Conservation (phyloP, 441 rosid genomes). For the Mallotus repandus region DNA sequence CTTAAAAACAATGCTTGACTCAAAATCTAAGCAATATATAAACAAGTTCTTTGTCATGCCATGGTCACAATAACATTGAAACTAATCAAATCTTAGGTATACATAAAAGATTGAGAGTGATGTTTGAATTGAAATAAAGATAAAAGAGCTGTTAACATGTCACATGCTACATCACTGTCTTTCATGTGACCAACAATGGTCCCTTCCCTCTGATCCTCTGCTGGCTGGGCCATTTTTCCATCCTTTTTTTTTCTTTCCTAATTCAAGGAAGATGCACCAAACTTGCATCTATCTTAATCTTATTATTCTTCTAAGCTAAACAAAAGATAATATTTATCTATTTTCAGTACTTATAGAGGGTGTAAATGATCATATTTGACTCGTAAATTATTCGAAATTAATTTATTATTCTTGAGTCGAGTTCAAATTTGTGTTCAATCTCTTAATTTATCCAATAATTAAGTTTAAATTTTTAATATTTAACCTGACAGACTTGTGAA, state of each 20-base stretch:
- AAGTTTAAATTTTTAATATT: too few relatives aligned
- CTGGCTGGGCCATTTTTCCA: background rate
- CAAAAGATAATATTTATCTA: background rate
- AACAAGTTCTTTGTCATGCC: background rate
- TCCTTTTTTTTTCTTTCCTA: background rate
- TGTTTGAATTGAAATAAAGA: background rate
- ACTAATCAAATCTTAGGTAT: background rate
- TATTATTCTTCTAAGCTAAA: background rate
- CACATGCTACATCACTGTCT: slow-evolving; percentile 4
- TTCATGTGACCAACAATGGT: slow-evolving; percentile 3
- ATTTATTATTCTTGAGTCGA: too few relatives aligned
- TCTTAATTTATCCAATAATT: too few relatives aligned
- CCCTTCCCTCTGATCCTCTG: background rate
- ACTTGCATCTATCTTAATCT: background rate
- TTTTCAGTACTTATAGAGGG: too few relatives aligned
- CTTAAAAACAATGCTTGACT: background rate
- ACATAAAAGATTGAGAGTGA: background rate
- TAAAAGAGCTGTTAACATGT: background rate
- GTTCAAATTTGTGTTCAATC: too few relatives aligned
- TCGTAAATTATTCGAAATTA: too few relatives aligned
- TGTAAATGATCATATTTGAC: too few relatives aligned
- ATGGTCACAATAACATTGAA: background rate
- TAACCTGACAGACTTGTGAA: too few relatives aligned
- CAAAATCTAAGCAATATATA: background rate
- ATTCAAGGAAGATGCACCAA: background rate